Conservation (phyloP, 148 eudicot genomes). For the Dianthus caryophyllus region DNA sequence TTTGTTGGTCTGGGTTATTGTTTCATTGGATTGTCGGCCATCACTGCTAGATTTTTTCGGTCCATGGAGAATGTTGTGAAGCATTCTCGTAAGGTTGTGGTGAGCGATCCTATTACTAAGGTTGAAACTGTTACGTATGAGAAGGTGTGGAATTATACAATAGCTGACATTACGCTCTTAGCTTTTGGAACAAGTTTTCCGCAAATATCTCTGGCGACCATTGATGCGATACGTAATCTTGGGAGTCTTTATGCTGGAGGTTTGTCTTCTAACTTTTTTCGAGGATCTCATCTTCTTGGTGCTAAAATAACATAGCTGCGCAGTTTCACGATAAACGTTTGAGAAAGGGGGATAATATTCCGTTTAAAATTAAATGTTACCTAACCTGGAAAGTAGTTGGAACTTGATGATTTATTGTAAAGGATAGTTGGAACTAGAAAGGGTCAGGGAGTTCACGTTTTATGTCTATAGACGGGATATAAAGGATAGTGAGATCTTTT, state of each 20-base stretch:
- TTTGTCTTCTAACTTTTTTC: constrained; percentile 21
- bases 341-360: neutral
- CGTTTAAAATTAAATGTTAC: neutral
- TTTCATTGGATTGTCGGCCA: constrained; percentile 80
- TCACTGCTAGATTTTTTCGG: constrained; percentile 74
- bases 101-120: constrained; percentile 58
- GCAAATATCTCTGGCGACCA: constrained; percentile 83
- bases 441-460: no score
- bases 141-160: constrained; percentile 85
- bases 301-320: neutral
- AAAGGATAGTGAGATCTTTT: neutral
- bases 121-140: constrained; percentile 39
- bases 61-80: constrained; percentile 93
- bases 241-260: constrained; percentile 92
- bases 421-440: no score
- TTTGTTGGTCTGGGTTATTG: constrained; percentile 66
- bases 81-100: constrained; percentile 61
- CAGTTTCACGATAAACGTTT: neutral
- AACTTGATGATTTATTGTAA: neutral
- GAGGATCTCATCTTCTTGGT: neutral
- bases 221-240: constrained; percentile 73
- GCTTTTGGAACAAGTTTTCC: constrained; percentile 98
- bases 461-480: neutral
- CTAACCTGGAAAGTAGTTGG: neutral
- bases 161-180: constrained; percentile 79